Evolutionary conservation across 1,284 basidiomycete species (phyloP).

Genomic region (Uromyces viciae-fabae): DNA sequence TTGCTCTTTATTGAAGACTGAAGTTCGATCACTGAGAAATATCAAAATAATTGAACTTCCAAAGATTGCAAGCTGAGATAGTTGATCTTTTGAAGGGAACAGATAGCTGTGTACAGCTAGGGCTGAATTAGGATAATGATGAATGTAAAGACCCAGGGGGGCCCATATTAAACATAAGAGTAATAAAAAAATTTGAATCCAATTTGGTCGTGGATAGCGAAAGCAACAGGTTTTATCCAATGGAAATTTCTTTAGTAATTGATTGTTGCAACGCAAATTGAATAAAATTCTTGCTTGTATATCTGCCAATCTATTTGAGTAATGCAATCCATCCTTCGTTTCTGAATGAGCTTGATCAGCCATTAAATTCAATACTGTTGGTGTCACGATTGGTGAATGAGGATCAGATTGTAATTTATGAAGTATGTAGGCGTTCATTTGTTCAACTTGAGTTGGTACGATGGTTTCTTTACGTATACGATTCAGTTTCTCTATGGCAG

Average conservation of each 20-base stretch:
- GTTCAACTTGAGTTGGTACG: neutral
- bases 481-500: slow-evolving; percentile 33
- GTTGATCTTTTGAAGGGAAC: slow-evolving; percentile 55
- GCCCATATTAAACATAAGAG: slow-evolving; percentile 62
- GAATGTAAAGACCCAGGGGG: slow-evolving; percentile 59
- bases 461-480: slow-evolving; percentile 29
- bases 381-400: slow-evolving; percentile 16
- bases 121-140: slow-evolving; percentile 34
- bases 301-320: slow-evolving; percentile 64
- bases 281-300: slow-evolving; percentile 73
- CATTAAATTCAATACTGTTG: slow-evolving; percentile 38
- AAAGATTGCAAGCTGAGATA: slow-evolving; percentile 61
- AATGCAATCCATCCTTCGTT: slow-evolving; percentile 80
- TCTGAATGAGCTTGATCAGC: slow-evolving; percentile 54
- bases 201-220: slow-evolving; percentile 66
- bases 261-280: slow-evolving; percentile 75
- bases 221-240: slow-evolving; percentile 78
- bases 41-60: slow-evolving; percentile 66
- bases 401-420: slow-evolving; percentile 23
- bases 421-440: slow-evolving; percentile 28
- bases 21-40: slow-evolving; percentile 73
- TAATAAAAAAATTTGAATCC: slow-evolving; percentile 65
- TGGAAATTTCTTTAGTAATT: slow-evolving; percentile 66
- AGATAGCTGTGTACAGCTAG: slow-evolving; percentile 53
- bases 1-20: slow-evolving; percentile 78